phyloP scores from a whole-genome alignment of 2,329 filamentous ascomycete genomes.

The Capronia epimyces region DNA sequence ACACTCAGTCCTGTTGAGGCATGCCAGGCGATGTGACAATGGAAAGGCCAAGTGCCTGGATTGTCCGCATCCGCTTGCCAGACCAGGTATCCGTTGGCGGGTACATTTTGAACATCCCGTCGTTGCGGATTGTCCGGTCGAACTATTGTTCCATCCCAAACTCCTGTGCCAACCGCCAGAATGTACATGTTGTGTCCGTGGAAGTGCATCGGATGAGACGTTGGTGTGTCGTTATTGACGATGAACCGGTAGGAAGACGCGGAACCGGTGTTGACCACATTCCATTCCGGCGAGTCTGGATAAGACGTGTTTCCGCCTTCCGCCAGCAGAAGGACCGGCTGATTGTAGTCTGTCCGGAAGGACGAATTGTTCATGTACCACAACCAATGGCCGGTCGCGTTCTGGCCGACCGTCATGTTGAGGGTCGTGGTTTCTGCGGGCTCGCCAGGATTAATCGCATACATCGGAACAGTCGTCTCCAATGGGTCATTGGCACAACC shows the following conservation, averaged over 20 bases:
- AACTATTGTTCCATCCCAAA: constrained; percentile 21
- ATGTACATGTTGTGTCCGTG: constrained; percentile 31
- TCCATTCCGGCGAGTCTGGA: constrained; percentile 13
- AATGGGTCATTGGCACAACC: constrained; percentile 28
- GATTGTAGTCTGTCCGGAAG: constrained; percentile 32
- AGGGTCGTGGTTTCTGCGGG: too few species aligned
- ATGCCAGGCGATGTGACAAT: constrained; percentile 38
- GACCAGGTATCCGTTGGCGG: constrained; percentile 34
- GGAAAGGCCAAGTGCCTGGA: constrained; percentile 42
- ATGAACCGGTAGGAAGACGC: constrained; percentile 15
- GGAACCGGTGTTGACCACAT: constrained; percentile 20
- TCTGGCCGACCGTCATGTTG: constrained; percentile 16
- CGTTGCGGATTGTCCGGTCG: constrained; percentile 34
- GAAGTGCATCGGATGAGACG: constrained; percentile 38
- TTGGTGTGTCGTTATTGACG: constrained; percentile 24
- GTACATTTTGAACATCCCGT: constrained; percentile 38
- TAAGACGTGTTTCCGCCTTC: constrained; percentile 8
- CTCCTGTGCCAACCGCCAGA: constrained; percentile 16
- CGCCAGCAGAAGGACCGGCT: constrained; percentile 17
- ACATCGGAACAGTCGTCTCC: constrained; percentile 26
- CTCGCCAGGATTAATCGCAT: constrained; percentile 24
- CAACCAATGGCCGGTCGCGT: constrained; percentile 24
- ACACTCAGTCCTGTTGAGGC: too few species aligned
- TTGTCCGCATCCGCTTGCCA: constrained; percentile 42
- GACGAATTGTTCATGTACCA: constrained; percentile 31